Conservation (phyloP, 1,284 basidiomycete species). For the Boletus austroedulis region DNA sequence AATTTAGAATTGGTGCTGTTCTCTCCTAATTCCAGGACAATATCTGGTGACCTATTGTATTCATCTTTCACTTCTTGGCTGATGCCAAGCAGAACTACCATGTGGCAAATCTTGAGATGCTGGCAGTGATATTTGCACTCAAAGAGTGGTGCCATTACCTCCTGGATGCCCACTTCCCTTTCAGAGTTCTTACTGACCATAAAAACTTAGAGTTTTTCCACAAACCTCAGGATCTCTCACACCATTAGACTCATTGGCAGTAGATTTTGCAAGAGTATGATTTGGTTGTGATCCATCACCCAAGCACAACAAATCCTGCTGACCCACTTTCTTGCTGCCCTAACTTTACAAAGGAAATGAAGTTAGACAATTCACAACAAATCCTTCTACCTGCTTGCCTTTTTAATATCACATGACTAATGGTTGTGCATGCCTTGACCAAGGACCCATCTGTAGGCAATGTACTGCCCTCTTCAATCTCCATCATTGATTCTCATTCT, state of each 20-base stretch:
- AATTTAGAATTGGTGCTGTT: neutral
- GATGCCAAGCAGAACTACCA: neutral
- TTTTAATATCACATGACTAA: neutral
- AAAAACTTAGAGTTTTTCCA: neutral
- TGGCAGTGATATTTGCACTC: neutral
- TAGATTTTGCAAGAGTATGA: neutral
- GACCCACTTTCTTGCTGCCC: neutral
- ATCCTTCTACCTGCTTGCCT: neutral
- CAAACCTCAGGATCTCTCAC: neutral
- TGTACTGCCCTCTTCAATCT: no score
- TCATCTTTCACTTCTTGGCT: neutral
- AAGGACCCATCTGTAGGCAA: no score
- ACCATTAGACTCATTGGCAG: neutral
- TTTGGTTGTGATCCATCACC: neutral
- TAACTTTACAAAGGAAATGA: neutral
- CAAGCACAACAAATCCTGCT: neutral
- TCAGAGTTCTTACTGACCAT: neutral
- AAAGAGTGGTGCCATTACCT: neutral
- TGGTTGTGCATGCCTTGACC: no score
- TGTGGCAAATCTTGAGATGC: neutral
- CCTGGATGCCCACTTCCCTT: neutral
- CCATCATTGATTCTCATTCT: neutral
- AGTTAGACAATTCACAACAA: neutral
- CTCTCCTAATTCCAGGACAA: neutral
- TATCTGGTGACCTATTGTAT: neutral